These are phyloP conservation scores for Aspergillus sp. DNA, from an alignment of 2,329 filamentous ascomycete species.

Conservation along the genomic window DNA sequence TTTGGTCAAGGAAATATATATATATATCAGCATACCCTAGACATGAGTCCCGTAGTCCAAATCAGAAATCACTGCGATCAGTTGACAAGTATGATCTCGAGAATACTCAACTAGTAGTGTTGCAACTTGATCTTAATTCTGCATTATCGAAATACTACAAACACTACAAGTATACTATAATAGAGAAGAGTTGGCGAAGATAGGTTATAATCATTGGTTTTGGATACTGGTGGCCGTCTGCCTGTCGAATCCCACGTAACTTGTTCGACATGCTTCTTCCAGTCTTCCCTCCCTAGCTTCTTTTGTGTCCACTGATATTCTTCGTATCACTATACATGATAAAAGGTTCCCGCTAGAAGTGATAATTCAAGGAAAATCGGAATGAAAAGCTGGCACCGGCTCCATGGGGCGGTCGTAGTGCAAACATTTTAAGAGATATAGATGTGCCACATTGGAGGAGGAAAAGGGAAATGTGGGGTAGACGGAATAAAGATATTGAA, in stretches of 20 bases:
- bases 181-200: background rate
- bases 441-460: conserved; percentile 1
- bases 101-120: too few species aligned
- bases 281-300: conserved; percentile 4
- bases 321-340: conserved; percentile 16
- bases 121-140: background rate
- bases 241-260: conserved; percentile 11
- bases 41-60: too few species aligned
- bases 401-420: conserved; percentile 14
- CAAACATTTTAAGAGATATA: conserved; percentile 10
- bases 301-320: background rate
- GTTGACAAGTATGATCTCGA: too few species aligned
- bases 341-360: conserved; percentile 12
- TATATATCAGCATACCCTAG: too few species aligned
- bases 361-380: conserved; percentile 13
- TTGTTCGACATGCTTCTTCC: conserved; percentile 13
- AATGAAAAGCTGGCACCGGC: conserved; percentile 9
- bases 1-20: too few species aligned
- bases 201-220: conserved; percentile 18
- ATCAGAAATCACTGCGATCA: background rate
- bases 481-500: conserved; percentile 14
- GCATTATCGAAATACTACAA: background rate
- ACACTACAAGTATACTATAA: background rate
- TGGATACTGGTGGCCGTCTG: conserved; percentile 13
- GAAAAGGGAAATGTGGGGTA: conserved; percentile 13